Evolutionary conservation across 768 basidiomycete species (phyloP).

Genomic region (Agaricus blazei): DNA sequence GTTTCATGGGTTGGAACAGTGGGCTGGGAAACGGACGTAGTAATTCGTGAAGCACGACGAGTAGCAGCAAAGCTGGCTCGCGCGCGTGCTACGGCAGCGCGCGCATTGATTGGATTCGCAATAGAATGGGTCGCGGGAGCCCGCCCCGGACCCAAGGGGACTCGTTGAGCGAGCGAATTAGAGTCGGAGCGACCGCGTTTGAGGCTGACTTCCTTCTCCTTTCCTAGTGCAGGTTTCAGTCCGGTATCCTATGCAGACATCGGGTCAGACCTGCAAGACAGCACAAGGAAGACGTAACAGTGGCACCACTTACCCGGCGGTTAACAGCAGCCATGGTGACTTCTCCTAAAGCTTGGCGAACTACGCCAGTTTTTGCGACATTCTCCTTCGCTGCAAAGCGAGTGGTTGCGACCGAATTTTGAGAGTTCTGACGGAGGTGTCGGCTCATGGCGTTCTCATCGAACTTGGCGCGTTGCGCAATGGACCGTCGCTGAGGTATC

Average conservation of each 20-base stretch:
- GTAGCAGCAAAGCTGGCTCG: conserved; percentile 14
- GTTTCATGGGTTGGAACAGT: conserved; percentile 31
- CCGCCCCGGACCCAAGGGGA: conserved; percentile 61
- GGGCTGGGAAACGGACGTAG: conserved; percentile 29
- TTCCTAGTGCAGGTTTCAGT: conserved; percentile 43
- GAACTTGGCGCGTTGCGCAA: conserved; percentile 61
- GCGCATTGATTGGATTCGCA: conserved; percentile 33
- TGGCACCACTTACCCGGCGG: conserved; percentile 52
- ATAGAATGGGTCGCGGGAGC: conserved; percentile 38
- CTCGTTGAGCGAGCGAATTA: conserved; percentile 59
- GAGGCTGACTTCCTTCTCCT: conserved; percentile 62
- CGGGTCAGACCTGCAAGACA: not conserved
- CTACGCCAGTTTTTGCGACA: conserved; percentile 46
- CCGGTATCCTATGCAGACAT: conserved; percentile 35
- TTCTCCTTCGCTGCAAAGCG: conserved; percentile 48
- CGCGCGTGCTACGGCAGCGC: conserved; percentile 20
- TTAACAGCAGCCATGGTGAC: conserved; percentile 77
- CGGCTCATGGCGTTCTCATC: conserved; percentile 76
- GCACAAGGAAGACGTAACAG: not conserved
- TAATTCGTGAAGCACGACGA: conserved; percentile 37
- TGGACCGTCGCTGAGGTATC: conserved; percentile 65
- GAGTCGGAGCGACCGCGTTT: conserved; percentile 65
- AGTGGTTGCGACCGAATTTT: conserved; percentile 39
- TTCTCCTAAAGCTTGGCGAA: conserved; percentile 75
- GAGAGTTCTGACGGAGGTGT: conserved; percentile 61